A percentile compares a stretch with the other conserved stretches of the same genome.
phyloP scores from a whole-genome alignment of 164 flowering plant genomes.

The Akebia trifoliata region DNA sequence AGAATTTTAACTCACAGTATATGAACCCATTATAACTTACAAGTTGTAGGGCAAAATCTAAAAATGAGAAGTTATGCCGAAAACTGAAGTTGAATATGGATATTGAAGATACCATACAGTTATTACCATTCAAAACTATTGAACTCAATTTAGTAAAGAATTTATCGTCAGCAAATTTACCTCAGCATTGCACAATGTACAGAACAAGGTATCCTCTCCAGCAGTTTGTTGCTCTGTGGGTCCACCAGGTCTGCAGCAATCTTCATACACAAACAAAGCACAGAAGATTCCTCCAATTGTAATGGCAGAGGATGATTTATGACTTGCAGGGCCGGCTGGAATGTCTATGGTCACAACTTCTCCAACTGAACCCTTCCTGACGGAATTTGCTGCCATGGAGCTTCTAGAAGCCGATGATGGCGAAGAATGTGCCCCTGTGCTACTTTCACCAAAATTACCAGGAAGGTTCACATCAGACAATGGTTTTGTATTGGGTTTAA shows the following conservation, averaged over 20 bases:
- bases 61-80: too few species aligned
- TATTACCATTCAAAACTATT: not conserved
- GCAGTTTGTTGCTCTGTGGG: slow-evolving; percentile 41
- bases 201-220: slow-evolving; percentile 80
- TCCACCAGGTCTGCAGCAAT: slow-evolving; percentile 58
- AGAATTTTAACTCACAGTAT: too few species aligned
- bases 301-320: slow-evolving; percentile 30
- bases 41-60: too few species aligned
- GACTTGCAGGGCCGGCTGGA: slow-evolving; percentile 17
- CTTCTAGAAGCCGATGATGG: slow-evolving; percentile 65
- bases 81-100: too few species aligned
- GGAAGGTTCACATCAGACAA: slow-evolving; percentile 25
- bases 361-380: slow-evolving; percentile 46
- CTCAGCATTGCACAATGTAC: slow-evolving; percentile 97
- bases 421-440: slow-evolving; percentile 43
- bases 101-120: too few species aligned
- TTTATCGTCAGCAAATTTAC: slow-evolving; percentile 29
- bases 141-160: slow-evolving; percentile 4
- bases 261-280: slow-evolving; percentile 72
- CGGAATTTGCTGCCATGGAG: slow-evolving; percentile 51
- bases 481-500: slow-evolving; percentile 20
- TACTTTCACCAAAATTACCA: slow-evolving; percentile 39
- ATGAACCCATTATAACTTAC: too few species aligned
- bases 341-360: slow-evolving; percentile 27
- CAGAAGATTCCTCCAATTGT: slow-evolving; percentile 55